Evolutionary conservation across 2,329 filamentous ascomycete genomes (phyloP).

Genomic region (Aspergillus tanneri): DNA sequence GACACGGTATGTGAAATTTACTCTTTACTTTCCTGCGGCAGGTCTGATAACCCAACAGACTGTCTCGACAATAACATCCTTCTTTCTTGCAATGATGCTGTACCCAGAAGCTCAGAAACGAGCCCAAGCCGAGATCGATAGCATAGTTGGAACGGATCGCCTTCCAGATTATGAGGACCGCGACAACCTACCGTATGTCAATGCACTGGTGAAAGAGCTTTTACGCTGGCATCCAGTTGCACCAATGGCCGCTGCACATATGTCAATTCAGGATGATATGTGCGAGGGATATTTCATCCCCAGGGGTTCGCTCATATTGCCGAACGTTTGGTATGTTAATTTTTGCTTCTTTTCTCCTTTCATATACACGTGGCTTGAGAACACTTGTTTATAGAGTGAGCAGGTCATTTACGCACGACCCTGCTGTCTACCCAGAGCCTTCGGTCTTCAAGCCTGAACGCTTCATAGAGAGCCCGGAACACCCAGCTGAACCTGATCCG

Average conservation of each 20-base stretch:
- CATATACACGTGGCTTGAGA: background rate
- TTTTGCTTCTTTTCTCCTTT: background rate
- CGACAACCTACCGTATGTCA: conserved; percentile 27
- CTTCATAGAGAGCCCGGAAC: conserved; percentile 32
- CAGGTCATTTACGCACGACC: conserved; percentile 44
- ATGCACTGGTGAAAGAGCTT: conserved; percentile 35
- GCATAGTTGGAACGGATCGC: conserved; percentile 6
- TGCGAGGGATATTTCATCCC: conserved; percentile 32
- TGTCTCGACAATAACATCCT: background rate
- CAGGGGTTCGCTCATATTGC: conserved; percentile 37
- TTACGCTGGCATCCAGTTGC: conserved; percentile 32
- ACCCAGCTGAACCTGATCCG: conserved; percentile 41
- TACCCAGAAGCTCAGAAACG: conserved; percentile 10
- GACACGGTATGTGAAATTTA: conserved; percentile 43
- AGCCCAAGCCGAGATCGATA: conserved; percentile 13
- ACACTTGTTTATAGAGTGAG: too few relatives aligned
- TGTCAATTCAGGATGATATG: conserved; percentile 22
- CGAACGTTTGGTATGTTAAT: conserved; percentile 40
- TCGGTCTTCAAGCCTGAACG: conserved; percentile 46
- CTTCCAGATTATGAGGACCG: conserved; percentile 6
- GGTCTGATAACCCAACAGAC: background rate
- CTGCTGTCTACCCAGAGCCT: conserved; percentile 35
- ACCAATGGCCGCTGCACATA: conserved; percentile 29
- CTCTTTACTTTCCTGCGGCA: too few relatives aligned
- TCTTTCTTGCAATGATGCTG: conserved; percentile 10